Conservation (phyloP, 169 alveolate genomes). For the Plasmodium blacklocki region DNA sequence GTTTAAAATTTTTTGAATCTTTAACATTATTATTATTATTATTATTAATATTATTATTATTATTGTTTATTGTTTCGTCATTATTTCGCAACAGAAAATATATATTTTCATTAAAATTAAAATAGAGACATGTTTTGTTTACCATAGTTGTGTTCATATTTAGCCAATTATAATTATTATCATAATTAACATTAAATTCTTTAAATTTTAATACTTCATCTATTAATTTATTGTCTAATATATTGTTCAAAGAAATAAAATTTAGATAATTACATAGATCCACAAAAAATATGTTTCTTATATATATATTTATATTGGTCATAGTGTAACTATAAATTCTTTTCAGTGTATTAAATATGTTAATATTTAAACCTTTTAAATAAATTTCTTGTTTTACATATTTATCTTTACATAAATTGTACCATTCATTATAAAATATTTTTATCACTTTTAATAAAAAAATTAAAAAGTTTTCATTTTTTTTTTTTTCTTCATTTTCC, state of each 20-base stretch:
- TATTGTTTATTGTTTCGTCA: constrained; percentile 2
- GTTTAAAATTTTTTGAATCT: not conserved
- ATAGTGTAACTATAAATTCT: constrained; percentile 45
- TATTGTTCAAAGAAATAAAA: constrained; percentile 24
- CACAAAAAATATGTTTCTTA: constrained; percentile 74
- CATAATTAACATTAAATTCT: constrained; percentile 54
- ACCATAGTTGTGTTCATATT: constrained; percentile 55
- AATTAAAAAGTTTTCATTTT: constrained; percentile 11
- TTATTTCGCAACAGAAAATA: constrained; percentile 12
- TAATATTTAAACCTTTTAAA: constrained; percentile 62
- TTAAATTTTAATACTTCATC: constrained; percentile 76
- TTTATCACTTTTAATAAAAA: constrained; percentile 59
- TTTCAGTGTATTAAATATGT: constrained; percentile 46
- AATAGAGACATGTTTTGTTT: constrained; percentile 48
- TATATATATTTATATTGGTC: constrained; percentile 29
- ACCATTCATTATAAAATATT: constrained; percentile 75
- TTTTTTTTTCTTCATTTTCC: constrained; percentile 12
- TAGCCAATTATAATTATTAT: constrained; percentile 55
- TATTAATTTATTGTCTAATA: constrained; percentile 47
- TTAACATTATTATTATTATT: not conserved
- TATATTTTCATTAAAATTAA: constrained; percentile 52
- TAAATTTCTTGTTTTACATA: constrained; percentile 31
- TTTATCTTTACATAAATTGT: constrained; percentile 19
- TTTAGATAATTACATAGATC: constrained; percentile 48
- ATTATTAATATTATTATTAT: too few species aligned